These are phyloP conservation scores for Aspergillus aculeatinus DNA, from an alignment of 2,329 filamentous ascomycete genomes.

Conservation along the genomic window DNA sequence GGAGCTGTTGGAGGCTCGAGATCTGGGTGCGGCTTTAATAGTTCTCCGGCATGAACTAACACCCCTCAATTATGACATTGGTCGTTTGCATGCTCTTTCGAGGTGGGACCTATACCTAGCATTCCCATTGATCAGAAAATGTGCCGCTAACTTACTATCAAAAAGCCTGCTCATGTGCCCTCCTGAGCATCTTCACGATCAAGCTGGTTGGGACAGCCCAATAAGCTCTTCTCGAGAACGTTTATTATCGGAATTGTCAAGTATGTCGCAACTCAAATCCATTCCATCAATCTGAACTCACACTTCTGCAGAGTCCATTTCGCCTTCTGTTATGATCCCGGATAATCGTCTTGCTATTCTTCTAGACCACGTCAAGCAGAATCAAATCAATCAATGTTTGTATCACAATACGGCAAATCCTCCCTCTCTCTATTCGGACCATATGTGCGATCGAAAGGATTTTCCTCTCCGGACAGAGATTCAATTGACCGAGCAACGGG, in stretches of 20 bases:
- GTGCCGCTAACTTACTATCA: conserved; percentile 2
- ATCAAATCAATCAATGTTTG: conserved; percentile 77
- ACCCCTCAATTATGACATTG: conserved; percentile 75
- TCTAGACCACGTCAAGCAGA: conserved; percentile 77
- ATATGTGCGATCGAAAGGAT: conserved; percentile 73
- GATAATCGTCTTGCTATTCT: conserved; percentile 82
- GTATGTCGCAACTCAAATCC: conserved; percentile 50
- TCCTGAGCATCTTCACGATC: conserved; percentile 70
- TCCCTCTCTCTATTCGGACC: conserved; percentile 86
- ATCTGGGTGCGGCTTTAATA: conserved; percentile 70
- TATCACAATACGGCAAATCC: conserved; percentile 81
- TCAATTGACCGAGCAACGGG: conserved; percentile 69
- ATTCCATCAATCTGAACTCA: background rate
- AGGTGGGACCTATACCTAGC: conserved; percentile 47
- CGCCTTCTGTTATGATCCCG: conserved; percentile 94
- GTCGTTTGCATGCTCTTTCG: conserved; percentile 77
- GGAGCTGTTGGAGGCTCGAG: conserved; percentile 76
- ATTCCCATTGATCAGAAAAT: background rate
- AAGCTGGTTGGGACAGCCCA: conserved; percentile 83
- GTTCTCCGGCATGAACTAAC: conserved; percentile 88
- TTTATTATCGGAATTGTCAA: conserved; percentile 78
- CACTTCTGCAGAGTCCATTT: conserved; percentile 69
- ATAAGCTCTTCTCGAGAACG: conserved; percentile 69
- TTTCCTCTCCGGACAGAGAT: conserved; percentile 73
- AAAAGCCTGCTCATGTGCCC: conserved; percentile 83